Base-by-base conservation (phyloP, 2,329 filamentous ascomycete genomes). In the Arthrobotrys iridis region DNA sequence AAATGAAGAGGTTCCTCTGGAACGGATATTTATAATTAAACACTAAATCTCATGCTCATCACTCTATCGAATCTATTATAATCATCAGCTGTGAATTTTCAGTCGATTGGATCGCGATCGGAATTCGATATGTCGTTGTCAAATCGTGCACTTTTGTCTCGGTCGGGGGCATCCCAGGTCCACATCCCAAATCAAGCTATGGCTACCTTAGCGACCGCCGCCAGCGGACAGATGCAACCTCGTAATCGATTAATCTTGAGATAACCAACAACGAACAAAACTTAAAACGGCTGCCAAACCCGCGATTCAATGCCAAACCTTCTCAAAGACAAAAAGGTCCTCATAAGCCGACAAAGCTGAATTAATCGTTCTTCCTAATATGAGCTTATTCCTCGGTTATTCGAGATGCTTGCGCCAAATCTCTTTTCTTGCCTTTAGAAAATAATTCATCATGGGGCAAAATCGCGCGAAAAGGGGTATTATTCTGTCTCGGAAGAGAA, bases 211-310 rank as follows among this genome's bases (percentile, higher is more conserved):
- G 66, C 66, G 66, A 71, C 57, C 45, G 33, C 52, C 24, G 26
- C 18, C 13, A 55, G 30, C 67, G 68, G 68, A 46, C 50, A 65
- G 50, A 64, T 73, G 68, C 50, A 73, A 73, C 68, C 68, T 73
- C 50, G 52, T 30, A 65, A 65, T 65, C 45, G 52, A 52, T 46
- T 64, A 59, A 55, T 40, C 35, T 40, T 2, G 18, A n/a, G 50
- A 35, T 30, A 55, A 20, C 18, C 50, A 22, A 55, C 15, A 30
- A 55, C 18, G 11, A 37, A 52, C 4, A 22, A 35, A 22, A 55
- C 30, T n/a, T n/a, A n/a, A n/a, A n/a, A n/a, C n/a, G n/a, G n/a
- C n/a, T n/a, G n/a, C n/a, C n/a, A n/a, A n/a, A n/a, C n/a, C n/a
- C n/a, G n/a, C n/a, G n/a, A n/a, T n/a, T n/a, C n/a, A n/a, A n/a